Percentiles rank a stretch among this genome's conserved stretches.
Conservation (phyloP, 163 green algal species). For the Chlorella variabilis region DNA sequence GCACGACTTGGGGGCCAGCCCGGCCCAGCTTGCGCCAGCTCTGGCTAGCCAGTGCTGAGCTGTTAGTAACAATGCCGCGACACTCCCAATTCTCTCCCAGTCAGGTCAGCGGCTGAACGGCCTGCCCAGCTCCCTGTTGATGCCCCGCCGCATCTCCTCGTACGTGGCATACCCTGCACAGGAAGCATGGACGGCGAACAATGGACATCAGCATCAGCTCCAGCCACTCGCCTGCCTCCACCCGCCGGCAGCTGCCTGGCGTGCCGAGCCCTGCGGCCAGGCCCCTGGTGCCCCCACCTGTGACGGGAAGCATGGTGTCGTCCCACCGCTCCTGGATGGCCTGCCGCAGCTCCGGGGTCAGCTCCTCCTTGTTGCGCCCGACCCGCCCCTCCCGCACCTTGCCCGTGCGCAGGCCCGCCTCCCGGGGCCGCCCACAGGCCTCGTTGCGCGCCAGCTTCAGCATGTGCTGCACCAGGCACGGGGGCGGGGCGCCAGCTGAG, state of each 20-base stretch:
- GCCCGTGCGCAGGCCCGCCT: constrained; percentile 23
- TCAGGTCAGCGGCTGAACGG: too few species aligned
- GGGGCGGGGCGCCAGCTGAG: too few species aligned
- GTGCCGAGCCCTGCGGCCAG: too few species aligned
- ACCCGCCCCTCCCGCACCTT: constrained; percentile 31
- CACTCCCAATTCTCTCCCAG: too few species aligned
- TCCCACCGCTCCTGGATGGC: constrained; percentile 38
- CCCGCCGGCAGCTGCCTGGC: too few species aligned
- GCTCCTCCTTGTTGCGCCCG: constrained; percentile 8
- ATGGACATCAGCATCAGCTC: background rate
- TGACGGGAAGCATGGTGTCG: constrained; percentile 37
- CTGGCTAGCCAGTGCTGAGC: too few species aligned
- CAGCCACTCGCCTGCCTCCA: too few species aligned
- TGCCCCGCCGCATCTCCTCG: constrained; percentile 24
- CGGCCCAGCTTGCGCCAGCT: too few species aligned
- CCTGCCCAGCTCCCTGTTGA: constrained; percentile 42
- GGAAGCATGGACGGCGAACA: too few species aligned
- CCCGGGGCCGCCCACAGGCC: constrained; percentile 9
- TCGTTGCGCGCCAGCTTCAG: constrained; percentile 39
- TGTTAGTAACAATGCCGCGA: too few species aligned
- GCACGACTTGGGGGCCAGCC: too few species aligned
- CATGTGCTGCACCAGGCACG: too few species aligned
- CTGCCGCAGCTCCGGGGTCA: constrained; percentile 5
- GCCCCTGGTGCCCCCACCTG: constrained; percentile 23
- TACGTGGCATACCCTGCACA: constrained; percentile 37